These are phyloP conservation scores for Tricholoma bakamatsutake DNA, from an alignment of 768 basidiomycete genomes.

Conservation along the genomic window DNA sequence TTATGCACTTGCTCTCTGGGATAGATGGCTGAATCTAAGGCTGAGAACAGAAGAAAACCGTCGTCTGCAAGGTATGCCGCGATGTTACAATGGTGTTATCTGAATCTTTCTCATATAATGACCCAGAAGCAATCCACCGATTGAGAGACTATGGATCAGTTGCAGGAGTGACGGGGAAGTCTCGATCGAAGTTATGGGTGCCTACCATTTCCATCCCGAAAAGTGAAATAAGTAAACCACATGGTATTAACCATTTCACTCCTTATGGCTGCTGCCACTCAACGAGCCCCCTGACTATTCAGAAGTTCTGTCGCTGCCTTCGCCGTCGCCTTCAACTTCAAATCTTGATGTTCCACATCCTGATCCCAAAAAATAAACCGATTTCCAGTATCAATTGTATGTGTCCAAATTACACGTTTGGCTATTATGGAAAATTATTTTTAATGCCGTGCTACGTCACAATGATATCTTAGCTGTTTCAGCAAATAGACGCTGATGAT, in stretches of 20 bases:
- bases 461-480: background rate
- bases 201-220: background rate
- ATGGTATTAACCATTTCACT: background rate
- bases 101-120: background rate
- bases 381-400: background rate
- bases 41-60: slow-evolving; percentile 18
- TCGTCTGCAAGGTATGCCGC: slow-evolving; percentile 3
- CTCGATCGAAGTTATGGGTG: background rate
- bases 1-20: slow-evolving; percentile 33
- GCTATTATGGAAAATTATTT: background rate
- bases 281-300: background rate
- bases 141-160: background rate
- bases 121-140: background rate
- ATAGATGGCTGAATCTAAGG: slow-evolving; percentile 28
- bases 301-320: background rate
- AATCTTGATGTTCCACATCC: background rate
- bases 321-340: background rate
- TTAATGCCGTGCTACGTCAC: background rate
- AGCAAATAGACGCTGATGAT: background rate
- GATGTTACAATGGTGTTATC: background rate
- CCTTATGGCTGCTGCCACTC: background rate
- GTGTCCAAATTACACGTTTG: background rate
- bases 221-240: background rate
- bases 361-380: background rate
- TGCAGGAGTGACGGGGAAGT: background rate